A percentile compares a stretch with the other conserved stretches of the same genome.
Conservation (phyloP, 495 filamentous ascomycete genomes). For the Pyronema domesticum region DNA sequence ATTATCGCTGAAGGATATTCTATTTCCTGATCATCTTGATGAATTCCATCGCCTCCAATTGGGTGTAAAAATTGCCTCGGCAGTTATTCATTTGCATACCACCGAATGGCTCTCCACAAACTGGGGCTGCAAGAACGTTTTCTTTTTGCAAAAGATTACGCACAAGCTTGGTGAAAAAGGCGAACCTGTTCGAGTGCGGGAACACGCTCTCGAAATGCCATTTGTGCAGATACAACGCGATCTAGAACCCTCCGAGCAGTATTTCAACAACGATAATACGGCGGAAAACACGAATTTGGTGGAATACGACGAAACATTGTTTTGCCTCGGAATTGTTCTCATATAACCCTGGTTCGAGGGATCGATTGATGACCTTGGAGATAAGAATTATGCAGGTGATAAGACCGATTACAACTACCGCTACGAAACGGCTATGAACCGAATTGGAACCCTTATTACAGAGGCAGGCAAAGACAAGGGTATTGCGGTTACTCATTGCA, state of each 20-base stretch:
- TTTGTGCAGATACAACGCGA: slow-evolving; percentile 19
- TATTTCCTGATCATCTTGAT: background rate
- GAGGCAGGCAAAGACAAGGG: background rate
- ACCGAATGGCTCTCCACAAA: slow-evolving; percentile 21
- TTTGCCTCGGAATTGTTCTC: slow-evolving; percentile 23
- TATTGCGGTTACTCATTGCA: background rate
- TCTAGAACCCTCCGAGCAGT: too few relatives aligned
- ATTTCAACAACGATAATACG: too few relatives aligned
- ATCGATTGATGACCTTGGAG: background rate
- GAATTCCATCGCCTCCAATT: slow-evolving; percentile 14
- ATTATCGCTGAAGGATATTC: background rate
- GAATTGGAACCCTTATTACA: background rate
- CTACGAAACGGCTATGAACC: background rate
- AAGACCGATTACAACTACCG: too few relatives aligned
- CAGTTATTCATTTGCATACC: slow-evolving; percentile 21
- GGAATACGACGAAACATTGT: slow-evolving; percentile 1
- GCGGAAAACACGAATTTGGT: background rate
- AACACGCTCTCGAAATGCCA: background rate
- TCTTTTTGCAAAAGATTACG: slow-evolving; percentile 10
- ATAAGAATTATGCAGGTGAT: background rate
- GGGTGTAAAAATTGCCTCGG: slow-evolving; percentile 22
- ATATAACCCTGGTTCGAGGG: slow-evolving; percentile 25
- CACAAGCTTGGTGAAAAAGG: background rate
- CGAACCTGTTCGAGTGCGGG: background rate
- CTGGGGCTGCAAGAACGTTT: slow-evolving; percentile 21